phyloP scores from a whole-genome alignment of 345 rosid species.

The Linum tenue region DNA sequence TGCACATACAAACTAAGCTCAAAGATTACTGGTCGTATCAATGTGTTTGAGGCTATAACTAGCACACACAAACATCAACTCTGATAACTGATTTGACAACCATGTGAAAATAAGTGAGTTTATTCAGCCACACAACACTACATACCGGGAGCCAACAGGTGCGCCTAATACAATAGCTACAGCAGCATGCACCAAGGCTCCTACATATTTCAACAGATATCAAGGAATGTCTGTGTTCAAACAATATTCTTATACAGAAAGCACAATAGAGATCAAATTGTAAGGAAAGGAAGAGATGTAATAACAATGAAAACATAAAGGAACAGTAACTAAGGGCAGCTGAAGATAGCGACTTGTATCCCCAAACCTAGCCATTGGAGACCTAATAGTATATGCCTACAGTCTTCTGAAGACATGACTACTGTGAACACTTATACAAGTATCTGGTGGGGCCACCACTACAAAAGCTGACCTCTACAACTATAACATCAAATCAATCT shows the following conservation, averaged over 20 bases:
- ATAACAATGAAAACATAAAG: neutral
- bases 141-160: constrained; percentile 69
- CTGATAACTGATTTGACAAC: constrained; percentile 15
- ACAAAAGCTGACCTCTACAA: neutral
- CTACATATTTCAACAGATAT: constrained; percentile 26
- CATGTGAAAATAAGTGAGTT: constrained; percentile 3
- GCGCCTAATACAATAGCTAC: constrained; percentile 85
- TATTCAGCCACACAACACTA: constrained; percentile 12
- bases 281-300: neutral
- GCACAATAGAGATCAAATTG: neutral
- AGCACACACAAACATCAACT: constrained; percentile 16
- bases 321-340: neutral
- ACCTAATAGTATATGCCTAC: neutral
- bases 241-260: neutral
- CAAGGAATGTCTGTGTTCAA: neutral
- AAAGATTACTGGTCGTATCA: neutral
- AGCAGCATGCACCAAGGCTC: constrained; percentile 59
- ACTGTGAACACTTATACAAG: neutral
- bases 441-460: neutral
- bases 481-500: neutral
- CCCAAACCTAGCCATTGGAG: neutral
- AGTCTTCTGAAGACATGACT: too few relatives aligned
- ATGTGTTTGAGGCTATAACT: neutral
- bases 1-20: neutral
- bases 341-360: neutral